Percentiles rank a stretch among this genome's conserved stretches.
Evolutionary conservation across 345 rosid genomes (phyloP).

Genomic region (Physaria fendleri): DNA sequence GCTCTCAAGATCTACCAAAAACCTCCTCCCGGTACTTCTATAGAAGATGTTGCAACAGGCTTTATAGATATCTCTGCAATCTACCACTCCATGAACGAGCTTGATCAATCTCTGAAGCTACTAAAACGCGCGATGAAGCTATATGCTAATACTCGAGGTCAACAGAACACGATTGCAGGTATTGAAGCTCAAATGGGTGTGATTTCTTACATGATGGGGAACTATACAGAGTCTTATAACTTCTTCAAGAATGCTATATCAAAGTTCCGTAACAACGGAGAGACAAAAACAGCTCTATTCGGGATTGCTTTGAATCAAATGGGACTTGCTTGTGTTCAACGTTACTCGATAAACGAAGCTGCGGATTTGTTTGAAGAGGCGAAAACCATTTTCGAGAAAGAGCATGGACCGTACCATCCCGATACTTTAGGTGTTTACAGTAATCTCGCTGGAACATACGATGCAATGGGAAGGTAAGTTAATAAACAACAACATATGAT

Average conservation of each 20-base stretch:
- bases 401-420: slow-evolving; percentile 85
- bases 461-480: slow-evolving; percentile 92
- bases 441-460: slow-evolving; percentile 95
- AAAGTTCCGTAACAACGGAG: slow-evolving; percentile 69
- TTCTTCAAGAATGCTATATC: slow-evolving; percentile 57
- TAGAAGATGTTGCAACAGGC: slow-evolving; percentile 78
- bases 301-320: slow-evolving; percentile 85
- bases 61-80: slow-evolving; percentile 78
- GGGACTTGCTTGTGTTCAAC: slow-evolving; percentile 85
- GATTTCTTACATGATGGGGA: slow-evolving; percentile 79
- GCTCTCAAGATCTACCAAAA: slow-evolving; percentile 63
- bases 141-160: slow-evolving; percentile 54
- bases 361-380: slow-evolving; percentile 91
- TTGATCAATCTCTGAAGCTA: slow-evolving; percentile 55
- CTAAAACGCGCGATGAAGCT: slow-evolving; percentile 64
- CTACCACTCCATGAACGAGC: slow-evolving; percentile 73
- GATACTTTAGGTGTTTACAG: slow-evolving; percentile 87
- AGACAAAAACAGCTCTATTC: slow-evolving; percentile 67
- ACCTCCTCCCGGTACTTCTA: slow-evolving; percentile 47
- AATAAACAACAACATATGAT: not conserved
- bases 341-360: slow-evolving; percentile 70
- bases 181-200: slow-evolving; percentile 94
- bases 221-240: slow-evolving; percentile 56
- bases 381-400: slow-evolving; percentile 68
- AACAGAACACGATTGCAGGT: slow-evolving; percentile 73